Evolutionary conservation across 1,139 yeast genomes (phyloP), one percentile per base, ranked within the genome.

Genomic region (Zygosaccharomyces sapae): DNA sequence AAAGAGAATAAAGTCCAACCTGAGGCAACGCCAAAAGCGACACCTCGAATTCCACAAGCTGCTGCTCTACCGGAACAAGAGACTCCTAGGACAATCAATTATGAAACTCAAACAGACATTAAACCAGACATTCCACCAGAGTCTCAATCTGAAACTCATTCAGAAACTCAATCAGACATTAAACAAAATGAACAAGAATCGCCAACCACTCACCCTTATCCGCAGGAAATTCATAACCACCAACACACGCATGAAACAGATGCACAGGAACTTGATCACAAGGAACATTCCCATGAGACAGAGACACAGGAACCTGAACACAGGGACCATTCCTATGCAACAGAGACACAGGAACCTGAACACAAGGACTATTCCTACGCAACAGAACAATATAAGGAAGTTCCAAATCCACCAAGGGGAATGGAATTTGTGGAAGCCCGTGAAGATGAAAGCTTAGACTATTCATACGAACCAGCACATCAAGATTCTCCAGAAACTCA

Each of bases 41-140:
- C 40, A 20, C 40, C 40, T 16, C 40, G 24, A 9, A 37, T 37
- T 13, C 31, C 40, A 10, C 40, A 37, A 10, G 10, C 20, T 4
- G 38, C 12, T 20, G 12, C 29, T 6, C 10, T 36, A 30, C 40
- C 13, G 8, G 40, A 37, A 19, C 40, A 25, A 24, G 40, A 37
- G 20, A 37, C 40, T 7, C 31, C 40, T 13, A 37, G 13, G 8
- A 22, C 27, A 19, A n/a, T 9, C 8, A 24, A n/a, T 19, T 13
- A 13, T 7, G 19, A 31, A 12, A 16, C 13, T 5, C 13, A 10
- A 13, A 10, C 31, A 37, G 31, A 8, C 40, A 25, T 29, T 19
- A 18, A 6, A 34, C 5, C 37, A 29, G 8, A 16, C 16, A 16
- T 16, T 16, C 16, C 16, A 16, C 16, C 16, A 16, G 16, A 16